Evolutionary conservation across 352 stramenopile genomes (phyloP), one percentile per base, ranked within the genome.

Genomic region (Thalassiosira ordinaria): DNA sequence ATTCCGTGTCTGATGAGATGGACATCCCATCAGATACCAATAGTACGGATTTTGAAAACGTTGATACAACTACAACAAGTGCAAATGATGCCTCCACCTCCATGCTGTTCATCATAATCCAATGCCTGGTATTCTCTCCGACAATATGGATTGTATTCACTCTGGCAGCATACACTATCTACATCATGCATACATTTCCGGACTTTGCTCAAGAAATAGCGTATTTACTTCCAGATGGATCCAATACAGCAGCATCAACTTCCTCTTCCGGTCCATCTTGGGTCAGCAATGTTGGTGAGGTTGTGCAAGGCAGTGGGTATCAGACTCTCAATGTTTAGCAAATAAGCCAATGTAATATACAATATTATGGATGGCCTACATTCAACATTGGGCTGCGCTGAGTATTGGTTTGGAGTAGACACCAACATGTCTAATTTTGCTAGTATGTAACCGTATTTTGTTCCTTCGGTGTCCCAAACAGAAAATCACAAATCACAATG

Each of bases 181-280:
- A 78, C 16, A 44, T 78, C 20, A 77, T 83, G 26, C 41, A 51
- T 26, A 61, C 35, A 61, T 83, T 73, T 59, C 74, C 74, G 62
- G 62, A 76, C 9, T 83, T 74, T 63, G 37, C 67, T n/a, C 33
- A 69, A 27, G 31, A 18, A 16, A 68, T 39, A 44, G 67, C 57
- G 7, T 83, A 73, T 63, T 47, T 33, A 68, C 33, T 55, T 57
- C 41, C 44, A 57, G 39, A 55, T 20, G 60, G 49, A 47, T 68
- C 41, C 16, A n/a, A 57, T 44, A 11, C 57, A 49, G 35, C 31
- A 1, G 0, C 47, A 44, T 14, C 26, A 39, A 31, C 35, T 29
- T 5, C 27, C 1, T 49, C 27, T 16, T 35, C 27, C 22, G 49
- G 29, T 39, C 56, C 52, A 35, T 66, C 52, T 60, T 74, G 65